Conservation (phyloP, 1,284 basidiomycete genomes). For the Cystobasidium sp. region DNA sequence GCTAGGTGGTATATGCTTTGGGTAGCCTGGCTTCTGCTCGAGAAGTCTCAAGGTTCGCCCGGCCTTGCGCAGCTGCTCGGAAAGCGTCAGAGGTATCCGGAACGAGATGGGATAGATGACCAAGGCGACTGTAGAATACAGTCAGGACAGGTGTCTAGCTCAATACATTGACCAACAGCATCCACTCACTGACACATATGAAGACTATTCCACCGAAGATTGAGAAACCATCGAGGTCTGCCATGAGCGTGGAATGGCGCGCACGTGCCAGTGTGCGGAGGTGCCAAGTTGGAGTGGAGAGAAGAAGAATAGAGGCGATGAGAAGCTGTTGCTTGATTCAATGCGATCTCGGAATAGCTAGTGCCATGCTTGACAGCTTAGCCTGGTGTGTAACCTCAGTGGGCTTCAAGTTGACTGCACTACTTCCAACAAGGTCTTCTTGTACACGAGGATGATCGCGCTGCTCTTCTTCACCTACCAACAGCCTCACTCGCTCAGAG, state of each 20-base stretch:
- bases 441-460: background rate
- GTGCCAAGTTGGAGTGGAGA: background rate
- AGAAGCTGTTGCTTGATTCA: background rate
- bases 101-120: conserved; percentile 70
- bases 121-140: conserved; percentile 61
- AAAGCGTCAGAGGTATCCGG: conserved; percentile 58
- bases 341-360: no score
- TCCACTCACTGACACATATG: conserved; percentile 68
- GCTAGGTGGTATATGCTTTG: background rate
- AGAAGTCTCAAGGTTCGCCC: conserved; percentile 9
- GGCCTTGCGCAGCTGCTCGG: conserved; percentile 20
- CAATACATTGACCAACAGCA: background rate
- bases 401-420: no score
- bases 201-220: conserved; percentile 66
- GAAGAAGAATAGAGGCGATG: background rate
- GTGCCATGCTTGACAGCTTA: no score
- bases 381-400: no score
- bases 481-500: background rate
- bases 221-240: conserved; percentile 45
- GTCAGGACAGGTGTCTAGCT: background rate
- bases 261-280: background rate
- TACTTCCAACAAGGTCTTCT: no score
- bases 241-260: conserved; percentile 59
- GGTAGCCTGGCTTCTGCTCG: background rate
- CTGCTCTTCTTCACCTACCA: background rate